Evolutionary conservation across 169 alveolate genomes (phyloP), one percentile per base, ranked within the genome.

Genomic region (Eimeria brunetti): DNA sequence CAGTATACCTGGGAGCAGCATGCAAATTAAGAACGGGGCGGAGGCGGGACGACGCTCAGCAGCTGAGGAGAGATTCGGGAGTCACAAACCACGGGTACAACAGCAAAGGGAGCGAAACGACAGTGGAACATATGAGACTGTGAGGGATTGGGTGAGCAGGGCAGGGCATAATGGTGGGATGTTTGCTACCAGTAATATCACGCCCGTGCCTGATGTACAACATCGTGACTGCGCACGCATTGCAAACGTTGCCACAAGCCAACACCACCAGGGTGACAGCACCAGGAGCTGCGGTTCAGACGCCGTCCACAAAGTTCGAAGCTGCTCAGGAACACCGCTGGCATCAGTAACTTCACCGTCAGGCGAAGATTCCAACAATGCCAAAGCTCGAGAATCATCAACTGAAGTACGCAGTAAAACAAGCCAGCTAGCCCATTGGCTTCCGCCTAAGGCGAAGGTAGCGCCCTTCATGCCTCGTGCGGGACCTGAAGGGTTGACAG

Each of bases 261-360:
- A 24, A 8, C 36, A 27, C 76, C 56, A 53, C 53, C 9, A 14
- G 11, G 58, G 60, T 5, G n/a, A 38, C 78, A 84, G 75, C 51
- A 84, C 46, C 46, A 56, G 38, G 1, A 18, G 53, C 27, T 33
- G 75, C 53, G 73, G 76, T 38, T 30, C 83, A 86, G 49, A 30
- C 14, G 41, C 83, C 75, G 71, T 86, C 20, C 93, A 86, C 36
- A 71, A 62, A 46, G 93, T 86, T 41, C 83, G 81, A 33, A 44
- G 93, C 83, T 38, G 46, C 36, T 60, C 93, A 27, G 93, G 67
- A 62, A 64, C 93, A 60, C 93, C 81, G 36, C 69, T 44, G 93
- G 46, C 83, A 44, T n/a, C 80, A 22, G 93, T 44, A 16, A n/a
- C 38, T 33, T 62, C 41, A 44, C 38, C 67, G 30, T 16, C 53